Base-by-base conservation (phyloP, 306 rosid species). In the Sindora glabra region DNA sequence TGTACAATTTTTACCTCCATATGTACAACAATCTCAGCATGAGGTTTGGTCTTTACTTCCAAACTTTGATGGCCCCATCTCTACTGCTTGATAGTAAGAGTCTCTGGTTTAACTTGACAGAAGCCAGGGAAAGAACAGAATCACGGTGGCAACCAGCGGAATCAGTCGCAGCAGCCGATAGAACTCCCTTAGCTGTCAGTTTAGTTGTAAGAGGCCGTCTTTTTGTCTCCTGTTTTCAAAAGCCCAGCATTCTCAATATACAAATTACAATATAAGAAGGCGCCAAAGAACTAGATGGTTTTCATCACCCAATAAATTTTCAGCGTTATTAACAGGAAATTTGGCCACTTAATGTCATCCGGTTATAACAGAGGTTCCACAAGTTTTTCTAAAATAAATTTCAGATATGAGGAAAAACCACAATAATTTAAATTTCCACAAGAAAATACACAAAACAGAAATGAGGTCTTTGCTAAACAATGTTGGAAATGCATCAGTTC, bases 31-130 rank as follows among this genome's bases (percentile, higher is more conserved):
- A 38, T 27, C 25, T 59, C 48, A 19, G 10, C 45, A 41, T 47
- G 39, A 56, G 59, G 59, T 38, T 1, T 17, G 68, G 65, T 55
- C 32, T 67, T 81, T 72, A 90, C 85, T 82, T 92, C 99, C 96
- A 92, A 66, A 92, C 96, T 81, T 92, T 92, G 77, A 92, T 72
- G 38, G 94, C 89, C 53, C 96, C 99, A 67, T 92, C 99, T 83
- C 99, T 83, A 58, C 99, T 68, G 70, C 95, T 79, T 45, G 95
- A 92, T 63, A 89, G 70, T 34, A 92, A 56, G 65, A 83, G 88
- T 81, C 95, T 83, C 58, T 92, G 98, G 74, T 83, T 86, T 77
- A 86, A 75, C 95, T 92, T 89, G n/a, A 92, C 83, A 10, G 95
- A 86, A 25, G 94, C 99, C 85, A 92, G 57, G 7, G 95, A 86